phyloP scores from a whole-genome alignment of 768 basidiomycete genomes.

The Mycena vitilis region DNA sequence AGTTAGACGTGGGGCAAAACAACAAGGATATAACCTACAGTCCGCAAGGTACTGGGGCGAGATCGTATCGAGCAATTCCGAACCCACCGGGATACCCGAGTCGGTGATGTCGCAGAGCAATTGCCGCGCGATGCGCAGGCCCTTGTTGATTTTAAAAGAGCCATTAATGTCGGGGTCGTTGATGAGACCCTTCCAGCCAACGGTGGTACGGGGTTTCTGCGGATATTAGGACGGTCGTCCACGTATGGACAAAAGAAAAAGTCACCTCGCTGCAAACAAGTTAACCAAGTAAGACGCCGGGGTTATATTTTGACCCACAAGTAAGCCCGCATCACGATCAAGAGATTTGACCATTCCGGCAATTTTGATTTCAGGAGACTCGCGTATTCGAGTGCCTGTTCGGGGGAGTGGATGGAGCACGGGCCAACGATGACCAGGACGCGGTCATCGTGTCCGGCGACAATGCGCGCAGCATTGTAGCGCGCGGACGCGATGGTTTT shows the following conservation, averaged over 20 bases:
- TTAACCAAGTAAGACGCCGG: constrained; percentile 18
- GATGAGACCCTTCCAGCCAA: constrained; percentile 94
- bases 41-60: constrained; percentile 88
- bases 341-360: constrained; percentile 76
- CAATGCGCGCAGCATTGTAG: constrained; percentile 79
- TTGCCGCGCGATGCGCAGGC: constrained; percentile 87
- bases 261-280: constrained; percentile 49
- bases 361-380: constrained; percentile 76
- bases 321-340: constrained; percentile 97
- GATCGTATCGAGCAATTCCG: constrained; percentile 78
- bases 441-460: constrained; percentile 87
- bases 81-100: constrained; percentile 92
- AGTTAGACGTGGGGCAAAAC: constrained; percentile 8
- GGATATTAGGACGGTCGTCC: constrained; percentile 28
- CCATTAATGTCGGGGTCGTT: constrained; percentile 97
- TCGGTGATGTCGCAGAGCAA: constrained; percentile 92
- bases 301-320: constrained; percentile 70
- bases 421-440: constrained; percentile 94
- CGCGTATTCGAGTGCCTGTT: constrained; percentile 88
- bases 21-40: constrained; percentile 51
- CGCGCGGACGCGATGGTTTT: constrained; percentile 85
- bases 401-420: constrained; percentile 92
- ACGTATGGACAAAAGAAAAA: constrained; percentile 3
- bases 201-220: constrained; percentile 96
- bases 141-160: constrained; percentile 97